Evolutionary conservation across 495 filamentous ascomycete genomes (phyloP), one percentile per base, ranked within the genome.

Genomic region (Tuber umbilicatum): DNA sequence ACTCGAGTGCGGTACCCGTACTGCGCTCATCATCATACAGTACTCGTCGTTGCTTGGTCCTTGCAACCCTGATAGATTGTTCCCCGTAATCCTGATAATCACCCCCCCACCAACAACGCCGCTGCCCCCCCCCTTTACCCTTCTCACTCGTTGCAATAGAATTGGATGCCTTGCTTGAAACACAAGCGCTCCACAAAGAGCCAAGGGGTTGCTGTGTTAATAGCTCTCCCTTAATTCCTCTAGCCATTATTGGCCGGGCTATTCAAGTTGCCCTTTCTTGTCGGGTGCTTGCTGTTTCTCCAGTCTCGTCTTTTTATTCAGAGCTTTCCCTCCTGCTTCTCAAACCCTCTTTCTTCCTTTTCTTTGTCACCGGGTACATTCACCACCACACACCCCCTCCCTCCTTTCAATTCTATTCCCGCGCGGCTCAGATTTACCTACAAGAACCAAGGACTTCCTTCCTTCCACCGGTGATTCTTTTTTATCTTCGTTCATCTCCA

Each of bases 361-460:
- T n/a, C 27, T 39, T 69, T 68, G 37, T 5, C n/a, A 16, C 12
- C 27, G 10, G 10, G 10, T 12, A 17, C 55, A 31, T 19, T 45
- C 27, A 64, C 55, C 27, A n/a, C n/a, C n/a, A n/a, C n/a, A n/a
- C n/a, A n/a, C 72, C 37, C 39, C 67, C 27, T 68, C 64, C 45
- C 31, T 43, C 38, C 40, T 41, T 31, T 70, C 73, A 35, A 43
- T 74, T 74, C 43, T 69, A 27, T 45, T 67, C 42, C 73, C 69
- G 39, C 35, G 72, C 64, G 39, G 31, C 60, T 5, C 47, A 73
- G 38, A 9, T 60, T 43, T 69, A 19, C 69, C 55, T 79, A 72
- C 75, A 79, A 79, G 77, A 79, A 79, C 77, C 75, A 72, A 79
- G 77, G 75, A 71, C 72, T 79, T 79, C 75, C 77, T 79, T 79